Base-by-base conservation (phyloP, 306 rosid species). In the Cucurbita pepo region DNA sequence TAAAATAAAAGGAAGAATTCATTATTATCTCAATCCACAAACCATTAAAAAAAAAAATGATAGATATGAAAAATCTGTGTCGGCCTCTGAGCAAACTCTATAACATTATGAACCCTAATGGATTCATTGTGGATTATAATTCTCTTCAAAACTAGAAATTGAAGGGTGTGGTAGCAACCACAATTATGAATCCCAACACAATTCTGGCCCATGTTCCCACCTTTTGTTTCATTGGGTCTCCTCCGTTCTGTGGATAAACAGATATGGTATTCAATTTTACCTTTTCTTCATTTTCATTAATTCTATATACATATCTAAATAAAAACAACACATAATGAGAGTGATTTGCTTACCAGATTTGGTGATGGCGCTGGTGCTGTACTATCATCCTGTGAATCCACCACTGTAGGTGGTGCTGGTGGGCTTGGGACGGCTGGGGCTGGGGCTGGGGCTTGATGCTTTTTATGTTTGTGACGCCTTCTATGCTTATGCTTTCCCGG, bases 361-460 rank as follows among this genome's bases (percentile, higher is more conserved):
- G 98, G 98, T 62, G 98, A 81, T 76, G 98, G 98, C 47, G 96
- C 97, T 8, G 98, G 98, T 6, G 91, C 65, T 69, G 81, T n/a
- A 15, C 30, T 45, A 21, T 21, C 22, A 3, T 86, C 86, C 53
- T 81, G 83, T 7, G 86, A 70, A 21, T 86, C 97, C 53, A 69
- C 77, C 52, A 75, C 85, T 8, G 77, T 76, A 36, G 96, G 97
- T 48, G 98, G 98, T 11, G 98, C 97, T 38, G 98, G 96, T 63
- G 98, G 98, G 74, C 98, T 93, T 41, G 8, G 78, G 25, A 79
- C 71, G 51, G 82, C 64, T n/a, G 79, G 64, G 5, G 88, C 82
- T 10, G 91, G 96, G 8, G 96, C 90, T 51, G 94, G 92, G 56
- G 89, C 94, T 77, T 75, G 79, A 59, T 80, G 82, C 77, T 79